Base-by-base conservation (phyloP, 1,139 yeast genomes). In the Zhuliangozyma parablackwelliae region DNA sequence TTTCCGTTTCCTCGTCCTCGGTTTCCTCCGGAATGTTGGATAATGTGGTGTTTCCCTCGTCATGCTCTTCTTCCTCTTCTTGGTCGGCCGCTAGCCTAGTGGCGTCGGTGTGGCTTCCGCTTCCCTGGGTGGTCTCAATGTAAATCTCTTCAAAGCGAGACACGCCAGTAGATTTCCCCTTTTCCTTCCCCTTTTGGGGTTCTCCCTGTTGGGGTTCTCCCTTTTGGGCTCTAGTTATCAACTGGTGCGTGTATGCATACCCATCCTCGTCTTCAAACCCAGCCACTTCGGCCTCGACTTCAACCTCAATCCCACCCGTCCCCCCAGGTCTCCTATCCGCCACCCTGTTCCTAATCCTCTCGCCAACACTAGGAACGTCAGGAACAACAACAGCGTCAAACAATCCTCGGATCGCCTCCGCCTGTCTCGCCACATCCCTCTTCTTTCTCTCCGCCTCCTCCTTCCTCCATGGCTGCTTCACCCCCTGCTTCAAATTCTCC, bases 191-290 rank as follows among this genome's bases (percentile, higher is more conserved):
- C 11, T 24, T 24, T 3, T 21, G 28, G 9, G 12, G n/a, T n/a
- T n/a, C n/a, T n/a, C n/a, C n/a, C n/a, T n/a, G n/a, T n/a, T n/a
- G n/a, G n/a, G n/a, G n/a, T n/a, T n/a, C n/a, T n/a, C n/a, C n/a
- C 11, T 24, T 24, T 3, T 21, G 28, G 9, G 12, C 35, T 12
- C 45, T 35, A 32, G 29, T 32, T 26, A 42, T 24, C 9, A 40
- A 34, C 29, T 35, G 37, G 2, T 41, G 33, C 13, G 47, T 31
- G 28, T 42, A 43, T 8, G 40, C 34, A 36, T 48, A 48, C 6
- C 52, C 52, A 41, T 48, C 52, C 32, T 46, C 50, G 40, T 48
- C 52, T 37, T 48, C 52, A 30, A 44, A 47, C 8, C 35, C 42
- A 26, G 31, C 34, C 34, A 34, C 24, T 27, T 5, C 28, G 23